Conservation (phyloP, 73 alveolate species). For the Tetrahymena elliotti region DNA sequence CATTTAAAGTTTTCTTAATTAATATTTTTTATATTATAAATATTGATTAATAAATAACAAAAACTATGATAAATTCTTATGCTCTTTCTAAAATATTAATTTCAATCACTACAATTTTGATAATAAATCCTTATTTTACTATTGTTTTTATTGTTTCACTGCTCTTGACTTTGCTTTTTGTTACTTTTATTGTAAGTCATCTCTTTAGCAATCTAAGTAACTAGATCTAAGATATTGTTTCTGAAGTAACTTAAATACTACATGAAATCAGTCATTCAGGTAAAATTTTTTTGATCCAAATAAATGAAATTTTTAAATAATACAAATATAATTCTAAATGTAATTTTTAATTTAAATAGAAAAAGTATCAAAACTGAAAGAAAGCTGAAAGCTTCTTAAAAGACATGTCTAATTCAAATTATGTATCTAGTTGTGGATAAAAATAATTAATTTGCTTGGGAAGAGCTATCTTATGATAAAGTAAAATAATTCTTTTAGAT, state of each 20-base stretch:
- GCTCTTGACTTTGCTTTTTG: not conserved
- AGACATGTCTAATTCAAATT: not conserved
- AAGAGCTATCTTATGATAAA: constrained; percentile 53
- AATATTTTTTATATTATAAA: too few species aligned
- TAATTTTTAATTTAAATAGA: not conserved
- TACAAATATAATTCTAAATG: too few species aligned
- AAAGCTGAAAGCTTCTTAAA: not conserved
- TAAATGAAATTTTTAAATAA: not conserved
- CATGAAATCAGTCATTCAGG: not conserved
- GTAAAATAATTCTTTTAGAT: constrained; percentile 53
- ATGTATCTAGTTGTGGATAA: not conserved
- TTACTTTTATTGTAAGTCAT: not conserved
- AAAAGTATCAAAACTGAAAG: not conserved
- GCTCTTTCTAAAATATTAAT: not conserved
- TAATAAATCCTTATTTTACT: not conserved
- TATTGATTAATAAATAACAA: not conserved
- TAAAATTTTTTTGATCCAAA: not conserved
- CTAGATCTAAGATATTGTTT: not conserved
- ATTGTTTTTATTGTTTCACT: not conserved
- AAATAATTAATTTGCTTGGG: constrained; percentile 26
- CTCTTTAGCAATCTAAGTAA: not conserved
- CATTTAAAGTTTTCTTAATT: too few species aligned
- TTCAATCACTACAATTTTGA: not conserved
- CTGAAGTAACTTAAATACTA: not conserved
- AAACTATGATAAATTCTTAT: not conserved